Base-by-base conservation (phyloP, 2,329 filamentous ascomycete species). In the Hymenoscyphus fructigenus region DNA sequence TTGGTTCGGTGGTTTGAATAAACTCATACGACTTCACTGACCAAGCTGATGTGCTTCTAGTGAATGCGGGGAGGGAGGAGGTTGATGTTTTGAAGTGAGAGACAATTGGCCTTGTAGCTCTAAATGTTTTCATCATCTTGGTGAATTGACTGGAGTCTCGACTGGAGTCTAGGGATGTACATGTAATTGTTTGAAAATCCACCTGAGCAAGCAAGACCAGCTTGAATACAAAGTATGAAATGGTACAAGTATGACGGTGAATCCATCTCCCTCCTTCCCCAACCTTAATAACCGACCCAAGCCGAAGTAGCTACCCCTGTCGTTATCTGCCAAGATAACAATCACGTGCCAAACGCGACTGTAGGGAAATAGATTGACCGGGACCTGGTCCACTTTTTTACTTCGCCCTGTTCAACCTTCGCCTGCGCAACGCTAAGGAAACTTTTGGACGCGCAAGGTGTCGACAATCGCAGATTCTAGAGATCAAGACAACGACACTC, bases 1-100 rank as follows among this genome's bases (percentile, higher is more conserved):
- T 91, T 10, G 94, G 94, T 70, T 86, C 87, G 20, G 91, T 92
- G 60, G 92, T 88, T 71, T 95, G 82, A 72, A 98, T 88, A 79
- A 90, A 89, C 75, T 97, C 91, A 79, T 96, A 97, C 62, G 78
- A 78, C 65, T 69, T 70, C 5, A 65, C 61, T 61, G 78, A 73
- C 57, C 75, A 75, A 14, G 68, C 65, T 26, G 74, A 75, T 64
- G 66, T 71, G 53, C 62, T 63, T 41, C 74, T 69, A 69, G 69
- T 66, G 63, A 73, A 66, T 28, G 71, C 64, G 66, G 73, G 73
- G 65, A 75, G 70, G 60, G 68, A 60, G 26, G 66, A 64, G 41
- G 66, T 69, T 34, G 70, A 68, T 29, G 68, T 64, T 67, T 62
- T 68, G 66, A 75, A 75, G 65, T 66, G 66, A 47, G 71, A 75